Evolutionary conservation across 495 filamentous ascomycete genomes (phyloP).

Genomic region (Aspergillus haitiensis): DNA sequence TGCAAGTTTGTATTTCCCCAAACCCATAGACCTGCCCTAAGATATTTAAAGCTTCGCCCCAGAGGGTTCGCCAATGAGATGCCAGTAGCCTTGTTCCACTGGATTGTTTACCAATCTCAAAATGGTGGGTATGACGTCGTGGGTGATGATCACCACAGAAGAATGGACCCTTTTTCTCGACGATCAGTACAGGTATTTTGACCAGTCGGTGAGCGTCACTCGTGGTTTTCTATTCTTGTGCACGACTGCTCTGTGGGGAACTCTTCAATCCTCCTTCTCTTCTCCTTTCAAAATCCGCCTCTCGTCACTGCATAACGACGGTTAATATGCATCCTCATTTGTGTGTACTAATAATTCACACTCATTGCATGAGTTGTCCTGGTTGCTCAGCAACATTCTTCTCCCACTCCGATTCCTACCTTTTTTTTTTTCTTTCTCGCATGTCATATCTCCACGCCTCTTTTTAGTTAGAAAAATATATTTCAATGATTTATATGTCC

Average conservation of each 20-base stretch:
- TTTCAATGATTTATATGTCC: too few species aligned
- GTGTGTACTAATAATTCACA: too few species aligned
- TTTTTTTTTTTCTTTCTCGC: too few species aligned
- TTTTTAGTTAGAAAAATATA: too few species aligned
- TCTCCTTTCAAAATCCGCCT: background rate
- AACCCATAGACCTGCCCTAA: background rate
- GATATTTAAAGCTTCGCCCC: slow-evolving; percentile 3
- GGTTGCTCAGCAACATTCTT: too few species aligned
- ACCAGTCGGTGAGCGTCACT: background rate
- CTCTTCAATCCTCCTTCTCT: background rate
- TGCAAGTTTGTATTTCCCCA: background rate
- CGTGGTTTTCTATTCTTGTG: slow-evolving; percentile 2
- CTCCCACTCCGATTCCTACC: too few species aligned
- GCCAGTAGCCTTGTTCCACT: background rate
- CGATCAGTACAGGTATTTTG: background rate
- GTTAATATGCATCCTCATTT: too few species aligned
- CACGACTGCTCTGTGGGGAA: background rate
- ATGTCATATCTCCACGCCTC: too few species aligned
- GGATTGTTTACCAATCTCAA: background rate
- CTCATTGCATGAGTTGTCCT: too few species aligned
- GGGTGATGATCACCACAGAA: background rate
- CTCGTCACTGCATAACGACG: too few species aligned
- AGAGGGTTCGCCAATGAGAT: background rate
- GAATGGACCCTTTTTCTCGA: too few species aligned
- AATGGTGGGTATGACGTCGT: slow-evolving; percentile 1